phyloP scores from a whole-genome alignment of 2,329 filamentous ascomycete species.

The Corniculantispora saksenae region DNA sequence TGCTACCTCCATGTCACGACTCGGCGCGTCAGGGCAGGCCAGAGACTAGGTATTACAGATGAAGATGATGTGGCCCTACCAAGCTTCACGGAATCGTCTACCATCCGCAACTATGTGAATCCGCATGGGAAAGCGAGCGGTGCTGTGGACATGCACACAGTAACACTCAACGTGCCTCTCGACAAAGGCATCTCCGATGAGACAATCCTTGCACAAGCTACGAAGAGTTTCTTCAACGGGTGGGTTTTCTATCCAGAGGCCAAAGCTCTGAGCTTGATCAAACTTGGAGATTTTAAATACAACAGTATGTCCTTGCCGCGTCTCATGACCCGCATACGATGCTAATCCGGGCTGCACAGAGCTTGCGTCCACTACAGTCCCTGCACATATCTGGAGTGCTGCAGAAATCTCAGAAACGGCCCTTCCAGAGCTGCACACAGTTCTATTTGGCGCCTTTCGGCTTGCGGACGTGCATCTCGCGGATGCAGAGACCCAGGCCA shows the following conservation, averaged over 20 bases:
- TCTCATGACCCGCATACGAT: not conserved
- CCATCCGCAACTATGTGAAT: constrained; percentile 28
- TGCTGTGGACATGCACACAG: constrained; percentile 27
- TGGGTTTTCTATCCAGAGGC: constrained; percentile 31
- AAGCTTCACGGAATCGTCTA: not conserved
- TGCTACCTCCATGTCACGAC: not conserved
- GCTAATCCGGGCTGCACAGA: not conserved
- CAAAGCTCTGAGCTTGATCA: constrained; percentile 6
- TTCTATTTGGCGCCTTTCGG: constrained; percentile 32
- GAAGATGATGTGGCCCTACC: not conserved
- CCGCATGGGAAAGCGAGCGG: constrained; percentile 22
- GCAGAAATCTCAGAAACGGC: constrained; percentile 23
- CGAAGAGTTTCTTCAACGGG: constrained; percentile 34
- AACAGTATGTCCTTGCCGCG: not conserved
- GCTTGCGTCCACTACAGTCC: constrained; percentile 6
- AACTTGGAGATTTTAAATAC: not conserved
- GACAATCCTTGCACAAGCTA: constrained; percentile 30
- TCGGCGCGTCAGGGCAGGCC: not conserved
- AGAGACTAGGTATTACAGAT: not conserved
- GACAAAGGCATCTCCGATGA: constrained; percentile 26
- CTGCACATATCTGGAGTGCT: constrained; percentile 23
- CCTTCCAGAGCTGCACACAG: constrained; percentile 25
- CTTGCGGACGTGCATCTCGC: constrained; percentile 24
- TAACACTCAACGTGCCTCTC: constrained; percentile 26
- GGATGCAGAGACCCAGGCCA: not conserved